phyloP scores from a whole-genome alignment of 2,329 filamentous ascomycete genomes.

The Elsinoe fawcettii region DNA sequence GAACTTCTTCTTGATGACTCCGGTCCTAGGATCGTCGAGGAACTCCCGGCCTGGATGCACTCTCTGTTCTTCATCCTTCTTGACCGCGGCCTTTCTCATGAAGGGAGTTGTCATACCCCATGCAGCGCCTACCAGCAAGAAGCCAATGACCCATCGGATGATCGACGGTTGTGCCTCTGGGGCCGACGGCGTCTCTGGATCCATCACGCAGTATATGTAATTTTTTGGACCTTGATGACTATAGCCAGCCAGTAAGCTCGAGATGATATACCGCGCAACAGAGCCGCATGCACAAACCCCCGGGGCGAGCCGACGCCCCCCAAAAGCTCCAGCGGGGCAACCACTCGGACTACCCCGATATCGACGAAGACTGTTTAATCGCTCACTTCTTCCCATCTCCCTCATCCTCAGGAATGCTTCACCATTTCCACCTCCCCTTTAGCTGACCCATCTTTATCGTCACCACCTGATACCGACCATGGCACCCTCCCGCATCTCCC shows the following conservation, averaged over 20 bases:
- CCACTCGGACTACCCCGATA: conserved; percentile 7
- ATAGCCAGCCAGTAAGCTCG: background rate
- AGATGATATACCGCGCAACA: background rate
- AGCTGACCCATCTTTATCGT: background rate
- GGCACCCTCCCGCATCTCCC: conserved; percentile 26
- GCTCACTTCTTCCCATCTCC: background rate
- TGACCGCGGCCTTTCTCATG: conserved; percentile 75
- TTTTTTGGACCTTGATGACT: background rate
- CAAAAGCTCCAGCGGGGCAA: conserved; percentile 4
- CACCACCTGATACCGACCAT: conserved; percentile 15
- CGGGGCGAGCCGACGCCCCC: conserved; percentile 6
- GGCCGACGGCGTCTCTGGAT: conserved; percentile 22
- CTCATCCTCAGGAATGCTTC: background rate
- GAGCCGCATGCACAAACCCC: background rate
- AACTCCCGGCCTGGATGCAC: conserved; percentile 40
- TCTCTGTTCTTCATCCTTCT: conserved; percentile 37
- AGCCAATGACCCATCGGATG: conserved; percentile 79
- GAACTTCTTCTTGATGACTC: conserved; percentile 55
- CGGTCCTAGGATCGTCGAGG: conserved; percentile 37
- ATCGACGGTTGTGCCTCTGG: conserved; percentile 34
- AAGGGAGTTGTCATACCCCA: conserved; percentile 90
- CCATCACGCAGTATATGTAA: conserved; percentile 20
- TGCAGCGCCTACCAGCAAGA: conserved; percentile 81
- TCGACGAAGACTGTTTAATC: conserved; percentile 10
- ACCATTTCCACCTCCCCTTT: background rate